Base-by-base conservation (phyloP, 2,329 filamentous ascomycete genomes). In the Trichoderma atrobrunneum region DNA sequence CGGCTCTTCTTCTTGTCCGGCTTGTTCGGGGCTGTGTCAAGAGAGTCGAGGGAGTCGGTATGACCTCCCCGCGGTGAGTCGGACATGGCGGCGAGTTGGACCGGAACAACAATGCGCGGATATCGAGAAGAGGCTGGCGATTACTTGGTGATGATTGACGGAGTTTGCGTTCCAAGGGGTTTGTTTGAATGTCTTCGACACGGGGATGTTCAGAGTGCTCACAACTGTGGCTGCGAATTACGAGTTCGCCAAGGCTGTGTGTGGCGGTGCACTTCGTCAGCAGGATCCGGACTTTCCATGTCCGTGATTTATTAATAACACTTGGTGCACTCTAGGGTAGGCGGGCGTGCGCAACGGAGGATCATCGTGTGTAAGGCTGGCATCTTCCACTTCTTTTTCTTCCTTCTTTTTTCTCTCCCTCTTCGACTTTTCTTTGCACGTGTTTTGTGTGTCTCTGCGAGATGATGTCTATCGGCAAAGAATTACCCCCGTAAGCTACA, bases 1-100 rank as follows among this genome's bases (percentile, higher is more conserved):
- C 93, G 91, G 87, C 90, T 97, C 90, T 97, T 97, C 83, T 92
- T 89, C 86, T 95, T 96, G 84, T 96, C 86, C 87, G 87, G 78
- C 75, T 83, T 79, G 78, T 87, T 85, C 76, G 81, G 80, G 76
- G 83, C 81, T 71, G 85, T 85, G 75, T 90, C 87, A 76, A 87
- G 84, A 51, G 87, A 88, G 73, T 84, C 80, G 76, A 89, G 86
- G 62, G 87, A 89, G 80, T 88, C 87, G 78, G 83, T 77, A 75
- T 82, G 84, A 74, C 82, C 84, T 75, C 81, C 82, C 75, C 81
- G 81, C 72, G 84, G 80, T 69, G 82, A 79, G 79, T 87, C 85
- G 78, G 85, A 82, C 86, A 87, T 88, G 74, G 81, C 77, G 74
- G 72, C 62, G 73, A 72, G 66, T 65, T 78, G 74, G 76, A 73